Evolutionary conservation across 768 basidiomycete genomes (phyloP).

Genomic region (Lactarius trivialis): DNA sequence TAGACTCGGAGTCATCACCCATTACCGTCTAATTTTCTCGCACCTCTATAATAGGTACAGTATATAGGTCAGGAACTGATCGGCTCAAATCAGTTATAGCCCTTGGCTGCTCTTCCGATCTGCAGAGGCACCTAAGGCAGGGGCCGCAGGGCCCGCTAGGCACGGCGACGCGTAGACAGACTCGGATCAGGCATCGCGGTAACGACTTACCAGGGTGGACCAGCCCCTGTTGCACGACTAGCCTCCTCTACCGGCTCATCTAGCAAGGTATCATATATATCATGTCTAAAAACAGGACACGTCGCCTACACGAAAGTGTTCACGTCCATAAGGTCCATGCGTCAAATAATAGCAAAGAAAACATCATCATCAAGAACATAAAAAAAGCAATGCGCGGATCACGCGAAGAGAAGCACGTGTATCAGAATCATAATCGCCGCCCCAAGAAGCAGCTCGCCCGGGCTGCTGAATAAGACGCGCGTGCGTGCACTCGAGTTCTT

Average conservation of each 20-base stretch:
- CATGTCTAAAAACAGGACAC: neutral
- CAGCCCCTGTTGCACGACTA: neutral
- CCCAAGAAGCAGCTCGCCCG: neutral
- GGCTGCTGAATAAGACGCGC: neutral
- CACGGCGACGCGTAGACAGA: neutral
- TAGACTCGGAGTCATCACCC: too few relatives aligned
- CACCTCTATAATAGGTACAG: too few relatives aligned
- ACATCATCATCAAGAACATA: neutral
- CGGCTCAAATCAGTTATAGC: too few relatives aligned
- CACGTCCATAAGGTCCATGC: neutral
- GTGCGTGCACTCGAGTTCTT: neutral
- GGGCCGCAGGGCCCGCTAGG: too few relatives aligned
- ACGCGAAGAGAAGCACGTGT: slow-evolving; percentile 2
- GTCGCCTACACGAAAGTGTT: neutral
- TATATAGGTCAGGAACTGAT: too few relatives aligned
- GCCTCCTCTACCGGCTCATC: neutral
- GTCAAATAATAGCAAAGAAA: too few relatives aligned
- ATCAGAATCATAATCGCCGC: neutral
- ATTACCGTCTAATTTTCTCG: too few relatives aligned
- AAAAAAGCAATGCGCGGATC: neutral
- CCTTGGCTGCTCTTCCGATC: too few relatives aligned
- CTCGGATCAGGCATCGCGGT: neutral
- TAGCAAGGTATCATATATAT: neutral
- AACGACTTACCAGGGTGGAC: neutral
- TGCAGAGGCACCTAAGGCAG: too few relatives aligned